A percentile compares a stretch with the other conserved stretches of the same genome.
phyloP scores from a whole-genome alignment of 1,284 basidiomycete genomes.

The Microbotryum intermedium region DNA sequence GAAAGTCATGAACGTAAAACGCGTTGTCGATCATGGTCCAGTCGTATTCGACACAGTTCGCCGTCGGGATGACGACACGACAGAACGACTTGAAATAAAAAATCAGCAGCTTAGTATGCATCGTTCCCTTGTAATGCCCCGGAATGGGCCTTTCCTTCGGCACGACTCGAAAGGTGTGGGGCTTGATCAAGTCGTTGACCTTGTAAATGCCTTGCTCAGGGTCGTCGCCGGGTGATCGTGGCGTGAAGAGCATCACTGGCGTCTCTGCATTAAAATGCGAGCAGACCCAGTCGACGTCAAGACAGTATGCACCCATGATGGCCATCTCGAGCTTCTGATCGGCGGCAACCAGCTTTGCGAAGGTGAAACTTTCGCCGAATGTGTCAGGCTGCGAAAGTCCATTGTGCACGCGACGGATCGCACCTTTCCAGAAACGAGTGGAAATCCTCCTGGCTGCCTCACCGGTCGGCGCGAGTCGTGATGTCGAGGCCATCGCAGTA shows the following conservation, averaged over 20 bases:
- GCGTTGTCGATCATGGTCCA: slow-evolving; percentile 25
- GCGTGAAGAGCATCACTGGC: slow-evolving; percentile 20
- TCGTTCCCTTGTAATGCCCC: background rate
- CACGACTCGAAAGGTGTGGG: slow-evolving; percentile 1
- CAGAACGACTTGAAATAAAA: slow-evolving; percentile 13
- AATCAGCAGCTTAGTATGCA: slow-evolving; percentile 26
- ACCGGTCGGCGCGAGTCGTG: background rate
- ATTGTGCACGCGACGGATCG: slow-evolving; percentile 16
- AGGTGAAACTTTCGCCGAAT: slow-evolving; percentile 7
- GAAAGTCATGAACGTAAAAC: slow-evolving; percentile 29
- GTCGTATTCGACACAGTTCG: slow-evolving; percentile 23
- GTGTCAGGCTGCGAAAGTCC: background rate
- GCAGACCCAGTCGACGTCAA: slow-evolving; percentile 16
- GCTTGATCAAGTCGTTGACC: background rate
- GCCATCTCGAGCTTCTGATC: slow-evolving; percentile 2
- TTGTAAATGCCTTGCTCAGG: background rate
- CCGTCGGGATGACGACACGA: slow-evolving; percentile 25
- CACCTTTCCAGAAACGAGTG: slow-evolving; percentile 16
- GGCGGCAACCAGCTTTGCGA: slow-evolving; percentile 13
- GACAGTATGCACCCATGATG: slow-evolving; percentile 12
- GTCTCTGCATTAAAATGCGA: slow-evolving; percentile 5
- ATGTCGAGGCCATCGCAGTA: background rate
- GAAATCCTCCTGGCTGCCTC: background rate
- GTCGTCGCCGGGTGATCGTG: background rate
- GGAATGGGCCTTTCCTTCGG: background rate